These are phyloP conservation scores for Colletotrichum spaethianum DNA, from an alignment of 2,329 filamentous ascomycete species.

Conservation along the genomic window DNA sequence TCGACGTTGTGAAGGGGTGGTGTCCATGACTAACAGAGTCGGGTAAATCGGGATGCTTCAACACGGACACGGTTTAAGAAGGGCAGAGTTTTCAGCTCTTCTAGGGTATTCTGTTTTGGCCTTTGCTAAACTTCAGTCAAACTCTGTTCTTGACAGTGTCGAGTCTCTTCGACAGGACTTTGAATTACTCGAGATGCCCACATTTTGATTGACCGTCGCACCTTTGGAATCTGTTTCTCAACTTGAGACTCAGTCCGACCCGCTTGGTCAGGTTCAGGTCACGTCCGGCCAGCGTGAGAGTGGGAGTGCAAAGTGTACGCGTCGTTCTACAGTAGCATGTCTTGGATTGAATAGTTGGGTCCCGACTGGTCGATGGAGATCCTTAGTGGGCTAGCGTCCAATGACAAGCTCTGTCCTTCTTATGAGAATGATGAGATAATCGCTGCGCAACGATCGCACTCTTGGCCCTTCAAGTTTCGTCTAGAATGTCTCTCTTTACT, in stretches of 20 bases:
- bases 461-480: background rate
- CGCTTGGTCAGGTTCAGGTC: slow-evolving; percentile 13
- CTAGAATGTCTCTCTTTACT: background rate
- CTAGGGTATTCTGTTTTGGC: background rate
- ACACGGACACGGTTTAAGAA: slow-evolving; percentile 8
- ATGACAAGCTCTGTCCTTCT: slow-evolving; percentile 15
- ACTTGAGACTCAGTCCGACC: slow-evolving; percentile 23
- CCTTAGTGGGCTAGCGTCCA: slow-evolving; percentile 14
- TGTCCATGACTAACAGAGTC: slow-evolving; percentile 22
- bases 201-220: background rate
- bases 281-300: background rate
- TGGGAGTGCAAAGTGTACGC: slow-evolving; percentile 8
- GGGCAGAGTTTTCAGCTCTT: background rate
- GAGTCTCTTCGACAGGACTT: background rate
- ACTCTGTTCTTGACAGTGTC: background rate
- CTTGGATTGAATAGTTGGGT: slow-evolving; percentile 21
- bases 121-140: background rate
- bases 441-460: background rate
- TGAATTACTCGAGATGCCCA: background rate
- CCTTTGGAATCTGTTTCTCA: slow-evolving; percentile 9
- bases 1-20: slow-evolving; percentile 12
- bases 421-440: slow-evolving; percentile 23
- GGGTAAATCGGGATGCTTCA: background rate
- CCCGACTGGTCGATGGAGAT: slow-evolving; percentile 13
- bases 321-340: slow-evolving; percentile 23